Evolutionary conservation across 2,329 filamentous ascomycete species (phyloP).

Genomic region (Trichophyton verrucosum): DNA sequence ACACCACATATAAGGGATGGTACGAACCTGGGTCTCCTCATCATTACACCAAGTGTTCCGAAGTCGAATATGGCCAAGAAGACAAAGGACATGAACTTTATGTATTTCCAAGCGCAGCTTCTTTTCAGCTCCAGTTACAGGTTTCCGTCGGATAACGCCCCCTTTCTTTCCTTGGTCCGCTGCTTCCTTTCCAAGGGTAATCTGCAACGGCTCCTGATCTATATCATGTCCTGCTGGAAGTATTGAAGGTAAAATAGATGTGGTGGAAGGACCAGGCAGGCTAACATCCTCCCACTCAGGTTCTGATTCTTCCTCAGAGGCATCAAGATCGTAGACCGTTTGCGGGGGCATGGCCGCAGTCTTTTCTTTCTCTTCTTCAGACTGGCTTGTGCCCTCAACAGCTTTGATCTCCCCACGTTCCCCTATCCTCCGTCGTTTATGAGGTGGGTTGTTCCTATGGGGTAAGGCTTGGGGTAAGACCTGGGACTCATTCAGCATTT

Average conservation of each 20-base stretch:
- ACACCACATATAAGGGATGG: not conserved
- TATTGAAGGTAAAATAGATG: conserved; percentile 17
- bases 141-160: conserved; percentile 33
- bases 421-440: conserved; percentile 15
- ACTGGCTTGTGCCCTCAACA: not conserved
- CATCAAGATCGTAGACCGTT: conserved; percentile 40
- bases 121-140: conserved; percentile 45
- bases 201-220: conserved; percentile 23
- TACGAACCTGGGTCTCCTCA: conserved; percentile 46
- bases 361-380: conserved; percentile 5
- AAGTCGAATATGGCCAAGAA: conserved; percentile 62
- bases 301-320: conserved; percentile 31
- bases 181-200: conserved; percentile 26
- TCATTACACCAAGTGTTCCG: conserved; percentile 90
- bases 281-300: conserved; percentile 53
- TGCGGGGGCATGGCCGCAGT: conserved; percentile 16
- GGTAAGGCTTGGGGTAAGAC: not conserved
- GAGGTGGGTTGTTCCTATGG: conserved; percentile 4
- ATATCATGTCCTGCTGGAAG: conserved; percentile 1
- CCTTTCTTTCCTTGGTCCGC: conserved; percentile 17
- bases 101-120: conserved; percentile 62
- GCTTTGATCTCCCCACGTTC: conserved; percentile 7
- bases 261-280: conserved; percentile 21
- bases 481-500: conserved; percentile 10
- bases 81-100: conserved; percentile 70